Base-by-base conservation (phyloP, 345 rosid genomes). In the Hibiscus syriacus region DNA sequence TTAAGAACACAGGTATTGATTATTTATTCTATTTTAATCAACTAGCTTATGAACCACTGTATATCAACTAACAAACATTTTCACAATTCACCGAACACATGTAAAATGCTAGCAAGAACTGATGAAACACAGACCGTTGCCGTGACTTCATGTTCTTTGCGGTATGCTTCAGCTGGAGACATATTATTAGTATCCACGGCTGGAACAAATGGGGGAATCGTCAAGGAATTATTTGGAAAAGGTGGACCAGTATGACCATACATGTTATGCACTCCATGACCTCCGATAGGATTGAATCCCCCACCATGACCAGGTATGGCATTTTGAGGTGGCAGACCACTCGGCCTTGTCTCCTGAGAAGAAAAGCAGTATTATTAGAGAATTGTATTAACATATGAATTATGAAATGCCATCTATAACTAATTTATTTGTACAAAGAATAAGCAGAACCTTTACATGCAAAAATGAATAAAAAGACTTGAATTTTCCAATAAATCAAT, bases 71-170 rank as follows among this genome's bases (percentile, higher is more conserved):
- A 8, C 5, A 52, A 6, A 43, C 11, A 52, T 52, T 30, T 22
- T 14, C 29, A 13, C 49, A 52, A 20, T 52, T 30, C 20, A 50
- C 19, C 4, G n/a, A 66, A 13, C 38, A 52, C 19, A n/a, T n/a
- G n/a, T n/a, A n/a, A n/a, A 19, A 17, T 49, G 23, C 22, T 30
- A 57, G 49, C 54, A 23, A 67, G 43, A 52, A 34, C 63, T 70
- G 69, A 27, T 55, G 41, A 53, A 59, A 36, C 14, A 83, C 89
- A 63, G 32, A 93, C 98, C 79, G 81, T 89, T 65, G 90, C 86
- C 56, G 94, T 77, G 74, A 93, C 89, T 90, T 93, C 97, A 72
- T 93, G 97, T 65, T 86, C 88, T 68, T 81, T 87, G 53, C 92
- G 62, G 75, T 90, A 93, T 58, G 66, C 80, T 74, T 90, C 97